Base-by-base conservation (phyloP, 148 eudicot genomes). In the Oxyria digyna region DNA sequence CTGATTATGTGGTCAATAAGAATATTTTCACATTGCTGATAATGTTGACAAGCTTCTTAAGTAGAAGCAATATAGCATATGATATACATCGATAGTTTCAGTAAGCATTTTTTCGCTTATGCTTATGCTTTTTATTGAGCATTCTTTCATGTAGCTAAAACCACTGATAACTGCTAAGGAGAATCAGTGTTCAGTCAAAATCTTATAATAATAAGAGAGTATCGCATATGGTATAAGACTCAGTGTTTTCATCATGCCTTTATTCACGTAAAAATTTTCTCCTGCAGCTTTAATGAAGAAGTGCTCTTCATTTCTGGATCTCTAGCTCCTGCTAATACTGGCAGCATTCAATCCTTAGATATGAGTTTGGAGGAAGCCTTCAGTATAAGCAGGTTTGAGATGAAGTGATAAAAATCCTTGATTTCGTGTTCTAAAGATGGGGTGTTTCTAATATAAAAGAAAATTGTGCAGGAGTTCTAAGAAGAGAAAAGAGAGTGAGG, bases 241-340 rank as follows among this genome's bases (percentile, higher is more conserved):
- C 20, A 15, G n/a, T 17, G 1, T 42, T 67, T 23, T 67, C 24
- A 40, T 14, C 9, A 18, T 1, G 48, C 13, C 3, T 26, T 4
- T 9, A 3, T 67, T 40, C 8, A 32, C 31, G 12, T 26, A 27
- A 42, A n/a, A 32, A 26, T 69, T 15, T 26, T 31, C 23, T 27
- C 65, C 15, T 68, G 73, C 76, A 92, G 98, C 78, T 93, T 92
- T 70, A 86, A 89, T 73, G 96, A 89, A 71, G 98, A 93, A 73
- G 80, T 82, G 73, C 83, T 93, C 46, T 95, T 89, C 67, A 76
- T 89, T 4, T 76, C 85, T 38, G 98, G 96, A 55, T 89, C 96
- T 45, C 77, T 93, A 76, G 70, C 73, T 72, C 87, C 89, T 72
- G 67, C 77, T 14, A 69, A 74, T 49, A 92, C 98, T 31, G 98